Evolutionary conservation across 768 basidiomycete genomes (phyloP), one percentile per base, ranked within the genome.

Genomic region (Baorangia bicolor): DNA sequence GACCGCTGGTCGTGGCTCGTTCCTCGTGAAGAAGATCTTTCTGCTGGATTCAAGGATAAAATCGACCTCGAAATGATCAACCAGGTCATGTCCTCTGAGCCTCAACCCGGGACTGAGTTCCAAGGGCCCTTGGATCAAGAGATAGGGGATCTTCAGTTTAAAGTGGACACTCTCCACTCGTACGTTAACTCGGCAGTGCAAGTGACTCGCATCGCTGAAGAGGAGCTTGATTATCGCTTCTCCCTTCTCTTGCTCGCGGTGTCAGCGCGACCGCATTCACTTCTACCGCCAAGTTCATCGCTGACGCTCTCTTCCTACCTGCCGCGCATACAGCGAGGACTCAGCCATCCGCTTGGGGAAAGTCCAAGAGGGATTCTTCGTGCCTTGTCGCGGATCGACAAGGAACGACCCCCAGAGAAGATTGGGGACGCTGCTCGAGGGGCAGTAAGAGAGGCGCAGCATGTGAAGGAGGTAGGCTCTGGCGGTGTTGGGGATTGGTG

Each of bases 361-460:
- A 82, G 83, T 49, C 77, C 86, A 1, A 75, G 79, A 53, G 79
- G 82, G 35, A 64, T 91, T 33, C 66, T 92, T 58, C 80, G 88
- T 34, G 87, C 88, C 5, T 69, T 92, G 51, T 81, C 88, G 16
- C 73, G 83, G 23, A 81, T 89, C 56, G 90, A 92, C 69, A 76
- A 77, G 51, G 80, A 77, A 56, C 78, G 88, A 4, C 86, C 86
- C 5, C 84, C 81, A 33, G 79, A 77, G 25, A 71, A 82, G 69
- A 78, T 90, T n/a, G 86, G 88, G 12, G 87, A 88, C 53, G 86
- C 86, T 23, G 90, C 83, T 35, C 74, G 87, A 65, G 73, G 83
- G 35, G 90, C 89, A 16, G 83, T 80, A 52, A 76, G 86, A 58
- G 87, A 90, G 72, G 86, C 87, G 34, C 84, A 88, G 66, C 74